phyloP scores from a whole-genome alignment of 2,329 filamentous ascomycete genomes.

The Aspergillus floridensis region DNA sequence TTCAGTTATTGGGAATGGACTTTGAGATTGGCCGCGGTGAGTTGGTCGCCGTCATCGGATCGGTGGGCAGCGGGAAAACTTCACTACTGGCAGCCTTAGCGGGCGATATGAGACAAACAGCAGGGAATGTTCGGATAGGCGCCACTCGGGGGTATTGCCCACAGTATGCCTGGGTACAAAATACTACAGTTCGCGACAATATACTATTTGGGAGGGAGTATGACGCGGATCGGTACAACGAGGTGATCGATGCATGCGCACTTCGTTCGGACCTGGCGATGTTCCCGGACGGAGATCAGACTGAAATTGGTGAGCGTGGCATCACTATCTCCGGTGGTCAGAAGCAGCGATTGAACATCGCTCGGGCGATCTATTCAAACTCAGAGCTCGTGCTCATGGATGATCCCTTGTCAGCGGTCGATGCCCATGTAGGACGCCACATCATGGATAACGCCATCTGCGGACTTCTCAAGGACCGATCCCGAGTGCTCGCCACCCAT shows the following conservation, averaged over 20 bases:
- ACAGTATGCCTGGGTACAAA: slow-evolving; percentile 98
- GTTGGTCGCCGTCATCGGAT: slow-evolving; percentile 60
- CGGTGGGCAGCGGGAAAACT: slow-evolving; percentile 79
- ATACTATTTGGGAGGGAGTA: slow-evolving; percentile 83
- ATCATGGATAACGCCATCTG: slow-evolving; percentile 94
- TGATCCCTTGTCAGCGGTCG: slow-evolving; percentile 58
- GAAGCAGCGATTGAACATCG: slow-evolving; percentile 93
- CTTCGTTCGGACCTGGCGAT: slow-evolving; percentile 84
- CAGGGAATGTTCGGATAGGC: slow-evolving; percentile 65
- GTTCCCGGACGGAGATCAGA: slow-evolving; percentile 83
- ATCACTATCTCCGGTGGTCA: slow-evolving; percentile 95
- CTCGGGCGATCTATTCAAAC: slow-evolving; percentile 68
- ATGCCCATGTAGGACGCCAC: slow-evolving; percentile 60
- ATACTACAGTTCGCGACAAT: slow-evolving; percentile 80
- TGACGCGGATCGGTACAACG: slow-evolving; percentile 73
- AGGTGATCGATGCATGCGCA: slow-evolving; percentile 84
- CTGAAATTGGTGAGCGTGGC: slow-evolving; percentile 91
- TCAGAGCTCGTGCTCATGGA: slow-evolving; percentile 64
- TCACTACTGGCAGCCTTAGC: slow-evolving; percentile 85
- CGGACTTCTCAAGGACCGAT: slow-evolving; percentile 83
- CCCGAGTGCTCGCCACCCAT: slow-evolving; percentile 87
- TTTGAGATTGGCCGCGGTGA: slow-evolving; percentile 40
- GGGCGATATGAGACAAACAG: slow-evolving; percentile 74
- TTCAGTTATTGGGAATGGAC: slow-evolving; percentile 40
- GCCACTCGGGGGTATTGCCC: slow-evolving; percentile 86